Percentiles rank a stretch among this genome's conserved stretches.
These are phyloP conservation scores for Verticillium nonalfalfae DNA, from an alignment of 2,329 filamentous ascomycete species.

Conservation along the genomic window DNA sequence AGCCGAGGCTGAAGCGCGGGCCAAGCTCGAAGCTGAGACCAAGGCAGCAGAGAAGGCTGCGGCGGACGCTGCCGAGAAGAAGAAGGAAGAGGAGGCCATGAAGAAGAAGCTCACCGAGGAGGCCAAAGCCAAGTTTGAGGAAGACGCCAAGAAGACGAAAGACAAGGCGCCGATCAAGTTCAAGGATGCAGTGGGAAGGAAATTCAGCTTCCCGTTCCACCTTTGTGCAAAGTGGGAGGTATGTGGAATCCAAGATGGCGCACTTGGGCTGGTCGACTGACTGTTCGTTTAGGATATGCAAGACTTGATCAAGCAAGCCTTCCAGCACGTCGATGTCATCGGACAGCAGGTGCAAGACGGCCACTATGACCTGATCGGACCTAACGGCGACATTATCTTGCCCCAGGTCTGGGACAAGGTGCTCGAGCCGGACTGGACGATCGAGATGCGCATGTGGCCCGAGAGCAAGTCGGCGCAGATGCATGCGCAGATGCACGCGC, in stretches of 20 bases:
- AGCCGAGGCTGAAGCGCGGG: slow-evolving; percentile 31
- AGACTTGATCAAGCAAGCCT: slow-evolving; percentile 78
- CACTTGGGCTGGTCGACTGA: slow-evolving; percentile 14
- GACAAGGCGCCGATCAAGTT: slow-evolving; percentile 74
- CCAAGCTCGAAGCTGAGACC: slow-evolving; percentile 31
- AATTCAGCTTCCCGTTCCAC: slow-evolving; percentile 87
- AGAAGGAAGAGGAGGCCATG: slow-evolving; percentile 42
- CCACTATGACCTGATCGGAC: slow-evolving; percentile 74
- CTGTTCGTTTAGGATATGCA: slow-evolving; percentile 65
- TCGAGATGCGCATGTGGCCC: slow-evolving; percentile 64
- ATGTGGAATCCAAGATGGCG: slow-evolving; percentile 28
- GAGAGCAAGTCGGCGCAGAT: slow-evolving; percentile 20
- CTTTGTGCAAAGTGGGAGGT: slow-evolving; percentile 80
- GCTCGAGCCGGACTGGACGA: slow-evolving; percentile 68
- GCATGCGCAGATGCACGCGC: slow-evolving; percentile 3
- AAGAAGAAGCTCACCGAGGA: slow-evolving; percentile 52
- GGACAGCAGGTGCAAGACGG: slow-evolving; percentile 71
- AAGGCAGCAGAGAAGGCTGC: slow-evolving; percentile 27
- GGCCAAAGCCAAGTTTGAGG: slow-evolving; percentile 41
- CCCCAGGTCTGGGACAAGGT: slow-evolving; percentile 77
- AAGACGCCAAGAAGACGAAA: slow-evolving; percentile 40
- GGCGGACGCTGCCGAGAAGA: slow-evolving; percentile 35
- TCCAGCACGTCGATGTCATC: slow-evolving; percentile 70
- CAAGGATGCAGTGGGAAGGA: slow-evolving; percentile 85
- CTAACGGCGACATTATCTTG: slow-evolving; percentile 76